Conservation (phyloP, 495 filamentous ascomycete species). For the Penicillium diatomitis region DNA sequence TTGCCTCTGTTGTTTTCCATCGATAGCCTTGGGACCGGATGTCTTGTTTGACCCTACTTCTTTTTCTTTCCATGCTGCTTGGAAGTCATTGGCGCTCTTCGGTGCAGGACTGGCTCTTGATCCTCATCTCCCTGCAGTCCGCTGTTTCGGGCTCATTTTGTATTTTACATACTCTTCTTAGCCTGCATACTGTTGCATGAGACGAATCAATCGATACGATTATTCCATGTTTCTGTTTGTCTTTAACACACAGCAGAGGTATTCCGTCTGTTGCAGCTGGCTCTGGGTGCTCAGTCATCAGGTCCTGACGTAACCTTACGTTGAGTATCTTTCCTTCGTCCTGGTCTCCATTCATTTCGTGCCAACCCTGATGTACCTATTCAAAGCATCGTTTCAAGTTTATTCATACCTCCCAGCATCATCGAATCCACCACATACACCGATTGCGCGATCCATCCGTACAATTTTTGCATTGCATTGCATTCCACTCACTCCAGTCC, state of each 20-base stretch:
- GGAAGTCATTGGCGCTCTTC: no score
- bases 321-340: no score
- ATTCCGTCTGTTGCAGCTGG: no score
- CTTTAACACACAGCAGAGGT: background rate
- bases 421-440: background rate
- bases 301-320: no score
- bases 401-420: background rate
- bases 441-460: no score
- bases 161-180: background rate
- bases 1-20: background rate
- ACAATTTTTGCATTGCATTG: background rate
- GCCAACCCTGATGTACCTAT: background rate
- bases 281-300: no score
- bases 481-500: background rate
- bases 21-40: slow-evolving; percentile 12
- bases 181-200: background rate
- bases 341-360: no score
- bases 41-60: slow-evolving; percentile 1
- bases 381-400: background rate
- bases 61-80: slow-evolving; percentile 4
- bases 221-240: slow-evolving; percentile 2
- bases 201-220: slow-evolving; percentile 4
- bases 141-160: background rate
- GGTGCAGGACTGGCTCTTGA: no score
- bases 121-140: no score